A percentile compares a stretch with the other conserved stretches of the same genome.
Conservation (phyloP, 2,329 filamentous ascomycete species). For the Sarocladiaceae sp. region DNA sequence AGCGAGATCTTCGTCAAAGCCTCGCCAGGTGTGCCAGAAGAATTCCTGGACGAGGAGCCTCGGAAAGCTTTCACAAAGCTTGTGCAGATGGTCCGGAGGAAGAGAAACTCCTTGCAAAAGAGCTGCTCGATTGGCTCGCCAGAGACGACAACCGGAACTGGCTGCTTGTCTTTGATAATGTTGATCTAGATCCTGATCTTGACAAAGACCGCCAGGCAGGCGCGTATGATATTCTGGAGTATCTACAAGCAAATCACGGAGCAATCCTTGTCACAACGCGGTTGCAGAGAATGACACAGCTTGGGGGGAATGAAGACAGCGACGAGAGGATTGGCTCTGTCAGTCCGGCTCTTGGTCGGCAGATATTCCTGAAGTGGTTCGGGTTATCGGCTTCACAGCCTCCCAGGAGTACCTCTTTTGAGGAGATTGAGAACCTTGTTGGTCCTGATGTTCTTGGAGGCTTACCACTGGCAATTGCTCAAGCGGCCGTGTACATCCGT, state of each 20-base stretch:
- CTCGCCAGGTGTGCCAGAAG: constrained; percentile 17
- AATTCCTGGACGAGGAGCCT: constrained; percentile 15
- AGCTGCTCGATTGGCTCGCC: constrained; percentile 23
- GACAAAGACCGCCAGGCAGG: constrained; percentile 12
- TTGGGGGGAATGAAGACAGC: constrained; percentile 18
- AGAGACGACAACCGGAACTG: constrained; percentile 21
- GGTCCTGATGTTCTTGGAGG: constrained; percentile 19
- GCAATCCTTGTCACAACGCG: constrained; percentile 24
- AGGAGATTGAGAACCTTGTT: constrained; percentile 7
- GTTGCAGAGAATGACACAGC: constrained; percentile 16
- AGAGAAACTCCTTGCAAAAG: constrained; percentile 15
- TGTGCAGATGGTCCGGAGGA: constrained; percentile 14
- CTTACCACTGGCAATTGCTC: constrained; percentile 21
- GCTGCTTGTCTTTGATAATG: constrained; percentile 31
- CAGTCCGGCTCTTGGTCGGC: neutral
- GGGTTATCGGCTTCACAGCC: constrained; percentile 10
- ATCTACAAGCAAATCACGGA: constrained; percentile 22
- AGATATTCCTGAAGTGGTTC: constrained; percentile 5
- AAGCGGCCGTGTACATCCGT: constrained; percentile 19
- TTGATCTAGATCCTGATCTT: constrained; percentile 21
- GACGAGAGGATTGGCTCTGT: neutral
- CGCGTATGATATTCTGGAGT: constrained; percentile 19
- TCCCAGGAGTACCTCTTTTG: constrained; percentile 1
- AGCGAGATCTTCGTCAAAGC: constrained; percentile 24
- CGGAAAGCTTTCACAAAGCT: neutral